Evolutionary conservation across 2,329 filamentous ascomycete species (phyloP).

Genomic region (Aspergillus jensenii): DNA sequence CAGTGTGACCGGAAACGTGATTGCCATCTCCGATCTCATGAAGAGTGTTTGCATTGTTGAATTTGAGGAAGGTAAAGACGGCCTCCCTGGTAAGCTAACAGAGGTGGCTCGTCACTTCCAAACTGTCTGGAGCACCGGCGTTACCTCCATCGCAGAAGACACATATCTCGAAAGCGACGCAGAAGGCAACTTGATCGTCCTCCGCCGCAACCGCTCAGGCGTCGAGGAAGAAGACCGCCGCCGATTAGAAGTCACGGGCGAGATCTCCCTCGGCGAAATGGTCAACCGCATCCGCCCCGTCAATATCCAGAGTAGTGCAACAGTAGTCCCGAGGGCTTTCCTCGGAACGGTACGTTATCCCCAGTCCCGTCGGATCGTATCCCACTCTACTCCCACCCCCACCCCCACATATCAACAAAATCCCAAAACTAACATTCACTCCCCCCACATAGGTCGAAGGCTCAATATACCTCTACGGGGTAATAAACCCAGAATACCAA

Average conservation of each 20-base stretch:
- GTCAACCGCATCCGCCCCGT: slow-evolving; percentile 84
- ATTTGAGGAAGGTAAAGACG: slow-evolving; percentile 60
- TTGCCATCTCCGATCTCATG: slow-evolving; percentile 89
- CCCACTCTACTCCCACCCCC: background rate
- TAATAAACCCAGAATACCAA: slow-evolving; percentile 69
- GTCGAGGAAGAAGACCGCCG: slow-evolving; percentile 72
- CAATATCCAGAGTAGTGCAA: slow-evolving; percentile 64
- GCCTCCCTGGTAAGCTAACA: slow-evolving; percentile 61
- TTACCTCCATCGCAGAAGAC: slow-evolving; percentile 69
- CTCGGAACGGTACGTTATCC: slow-evolving; percentile 71
- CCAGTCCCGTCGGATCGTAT: background rate
- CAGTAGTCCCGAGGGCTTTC: slow-evolving; percentile 80
- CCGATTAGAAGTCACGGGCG: slow-evolving; percentile 70
- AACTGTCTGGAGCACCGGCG: slow-evolving; percentile 76
- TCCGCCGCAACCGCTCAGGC: slow-evolving; percentile 71
- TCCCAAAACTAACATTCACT: background rate
- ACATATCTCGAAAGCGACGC: slow-evolving; percentile 82
- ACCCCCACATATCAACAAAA: background rate
- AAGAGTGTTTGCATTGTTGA: slow-evolving; percentile 82
- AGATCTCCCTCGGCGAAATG: slow-evolving; percentile 87
- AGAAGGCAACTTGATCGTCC: slow-evolving; percentile 80
- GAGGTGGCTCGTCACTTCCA: slow-evolving; percentile 81
- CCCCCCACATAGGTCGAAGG: slow-evolving; percentile 69
- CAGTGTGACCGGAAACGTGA: slow-evolving; percentile 68
- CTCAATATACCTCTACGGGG: slow-evolving; percentile 83